phyloP scores from a whole-genome alignment of 768 basidiomycete genomes.

The Glaciozyma antarctica region DNA sequence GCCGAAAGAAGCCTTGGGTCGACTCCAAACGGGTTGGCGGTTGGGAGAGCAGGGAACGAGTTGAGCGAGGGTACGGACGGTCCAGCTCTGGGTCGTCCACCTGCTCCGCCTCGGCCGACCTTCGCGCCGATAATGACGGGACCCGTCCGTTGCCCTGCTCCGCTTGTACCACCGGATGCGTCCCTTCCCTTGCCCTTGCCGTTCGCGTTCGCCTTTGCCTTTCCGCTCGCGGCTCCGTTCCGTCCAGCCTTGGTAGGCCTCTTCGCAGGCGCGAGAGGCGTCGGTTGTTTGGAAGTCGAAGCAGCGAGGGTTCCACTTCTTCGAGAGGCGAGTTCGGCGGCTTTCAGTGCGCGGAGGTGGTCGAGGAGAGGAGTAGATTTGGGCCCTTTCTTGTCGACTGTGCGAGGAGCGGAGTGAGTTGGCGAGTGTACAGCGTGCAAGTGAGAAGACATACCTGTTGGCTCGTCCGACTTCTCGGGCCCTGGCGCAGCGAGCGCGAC shows the following conservation, averaged over 20 bases:
- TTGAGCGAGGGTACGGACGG: too few relatives aligned
- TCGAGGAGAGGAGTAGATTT: constrained; percentile 79
- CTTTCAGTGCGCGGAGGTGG: constrained; percentile 77
- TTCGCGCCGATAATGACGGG: too few relatives aligned
- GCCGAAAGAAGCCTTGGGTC: too few relatives aligned
- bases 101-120: too few relatives aligned
- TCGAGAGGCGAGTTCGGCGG: constrained; percentile 41
- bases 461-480: constrained; percentile 42
- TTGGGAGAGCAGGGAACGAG: too few relatives aligned
- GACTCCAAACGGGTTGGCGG: too few relatives aligned
- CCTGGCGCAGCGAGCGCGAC: constrained; percentile 56
- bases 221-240: neutral
- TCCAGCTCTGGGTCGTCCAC: too few relatives aligned
- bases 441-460: neutral
- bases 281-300: too few relatives aligned
- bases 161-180: neutral
- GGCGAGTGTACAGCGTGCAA: neutral
- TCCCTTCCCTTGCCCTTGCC: constrained; percentile 5
- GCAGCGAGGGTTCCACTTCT: too few relatives aligned
- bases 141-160: too few relatives aligned
- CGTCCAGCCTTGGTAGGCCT: too few relatives aligned
- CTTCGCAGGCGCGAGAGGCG: too few relatives aligned
- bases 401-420: neutral
- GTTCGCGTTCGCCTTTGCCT: constrained; percentile 5
- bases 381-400: constrained; percentile 49